Evolutionary conservation across 306 rosid species (phyloP).

Genomic region (Glycine soja): DNA sequence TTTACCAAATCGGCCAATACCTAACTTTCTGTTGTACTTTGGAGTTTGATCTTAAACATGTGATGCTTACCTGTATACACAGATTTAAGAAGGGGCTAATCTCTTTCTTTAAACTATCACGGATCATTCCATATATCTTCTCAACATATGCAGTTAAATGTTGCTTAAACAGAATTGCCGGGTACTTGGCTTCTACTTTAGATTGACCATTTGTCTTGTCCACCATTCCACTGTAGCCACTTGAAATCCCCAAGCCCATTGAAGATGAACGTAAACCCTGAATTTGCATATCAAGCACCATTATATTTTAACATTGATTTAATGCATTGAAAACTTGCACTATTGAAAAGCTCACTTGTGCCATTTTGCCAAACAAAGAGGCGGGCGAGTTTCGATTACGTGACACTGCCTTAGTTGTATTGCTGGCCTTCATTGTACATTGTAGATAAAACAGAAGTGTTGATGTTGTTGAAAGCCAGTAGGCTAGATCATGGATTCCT

Average conservation of each 20-base stretch:
- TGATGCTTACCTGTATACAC: slow-evolving; percentile 78
- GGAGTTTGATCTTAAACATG: slow-evolving; percentile 25
- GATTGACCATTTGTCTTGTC: slow-evolving; percentile 74
- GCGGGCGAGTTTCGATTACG: slow-evolving; percentile 80
- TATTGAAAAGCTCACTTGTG: slow-evolving; percentile 66
- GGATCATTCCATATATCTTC: slow-evolving; percentile 82
- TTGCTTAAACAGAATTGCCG: slow-evolving; percentile 82
- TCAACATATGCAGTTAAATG: slow-evolving; percentile 84
- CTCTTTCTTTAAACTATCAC: slow-evolving; percentile 85
- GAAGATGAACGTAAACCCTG: slow-evolving; percentile 87
- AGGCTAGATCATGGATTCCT: slow-evolving; percentile 72
- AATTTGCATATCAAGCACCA: slow-evolving; percentile 28
- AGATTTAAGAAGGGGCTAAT: slow-evolving; percentile 78
- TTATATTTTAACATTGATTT: slow-evolving; percentile 33
- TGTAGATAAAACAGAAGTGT: slow-evolving; percentile 83
- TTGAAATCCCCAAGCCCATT: slow-evolving; percentile 75
- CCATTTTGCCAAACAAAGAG: slow-evolving; percentile 84
- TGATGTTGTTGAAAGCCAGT: slow-evolving; percentile 90
- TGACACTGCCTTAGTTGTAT: slow-evolving; percentile 58
- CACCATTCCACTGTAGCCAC: slow-evolving; percentile 85
- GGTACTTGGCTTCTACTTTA: slow-evolving; percentile 90
- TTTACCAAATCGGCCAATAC: not conserved
- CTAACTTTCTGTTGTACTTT: not conserved
- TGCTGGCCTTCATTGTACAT: slow-evolving; percentile 85
- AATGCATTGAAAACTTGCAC: slow-evolving; percentile 16